Base-by-base conservation (phyloP, 352 stramenopile genomes). In the Phytophthora melonis region DNA sequence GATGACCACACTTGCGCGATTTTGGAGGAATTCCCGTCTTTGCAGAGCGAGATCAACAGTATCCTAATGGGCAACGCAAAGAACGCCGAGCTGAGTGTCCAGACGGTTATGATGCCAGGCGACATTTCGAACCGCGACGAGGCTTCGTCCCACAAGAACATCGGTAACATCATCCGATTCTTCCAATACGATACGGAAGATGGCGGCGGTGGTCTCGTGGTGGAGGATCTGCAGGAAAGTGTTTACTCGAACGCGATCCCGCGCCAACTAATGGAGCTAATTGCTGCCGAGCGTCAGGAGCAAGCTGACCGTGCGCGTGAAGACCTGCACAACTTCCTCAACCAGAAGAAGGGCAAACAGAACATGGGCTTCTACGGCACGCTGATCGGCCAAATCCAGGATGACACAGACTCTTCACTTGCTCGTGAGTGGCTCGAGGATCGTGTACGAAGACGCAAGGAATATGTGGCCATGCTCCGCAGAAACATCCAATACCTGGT, bases 131-230 rank as follows among this genome's bases (percentile, higher is more conserved):
- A 81, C 7, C 89, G 90, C 13, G 90, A 94, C n/a, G 88, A 95
- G 13, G 32, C 79, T 67, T 81, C 88, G 5, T 82, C 84, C 10
- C 90, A 97, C 77, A 93, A 94, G 69, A 93, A 94, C 66, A 97
- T 97, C 56, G 90, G 90, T 23, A 95, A 97, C 74, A 94, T 97
- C 50, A 94, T 95, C 43, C 87, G 88, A 13, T 97, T 93, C 59
- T 97, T 97, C 66, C 89, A 95, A 69, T 97, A 95, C 36, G 90
- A 97, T 55, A 92, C 90, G 21, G 87, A 95, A 70, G 86, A 94
- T 67, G 90, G 88, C 0, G 83, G 85, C 3, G 89, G 84, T 52
- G 90, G 88, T 30, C 80, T 97, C 16, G 90, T 97, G 1, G 90
- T 97, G 3, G 90, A 97, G 63, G 90, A 95, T 50, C 63, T 97